These are phyloP conservation scores for Talaromyces amestolkiae DNA, from an alignment of 2,329 filamentous ascomycete species.

Conservation along the genomic window DNA sequence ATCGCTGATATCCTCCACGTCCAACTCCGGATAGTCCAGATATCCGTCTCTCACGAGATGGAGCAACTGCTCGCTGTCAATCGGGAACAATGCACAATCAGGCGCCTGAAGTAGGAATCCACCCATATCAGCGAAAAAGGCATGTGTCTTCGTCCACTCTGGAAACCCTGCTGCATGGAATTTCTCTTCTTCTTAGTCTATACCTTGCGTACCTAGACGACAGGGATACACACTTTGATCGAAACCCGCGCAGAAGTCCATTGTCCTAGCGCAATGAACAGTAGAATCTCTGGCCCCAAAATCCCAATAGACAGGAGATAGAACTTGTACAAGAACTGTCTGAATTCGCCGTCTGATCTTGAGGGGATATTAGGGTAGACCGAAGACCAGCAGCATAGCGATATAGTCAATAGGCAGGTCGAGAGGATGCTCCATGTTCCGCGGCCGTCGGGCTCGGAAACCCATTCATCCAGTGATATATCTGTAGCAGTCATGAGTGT, in stretches of 20 bases:
- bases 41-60: conserved; percentile 28
- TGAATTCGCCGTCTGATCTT: conserved; percentile 31
- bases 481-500: not conserved
- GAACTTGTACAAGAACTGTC: conserved; percentile 32
- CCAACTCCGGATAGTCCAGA: conserved; percentile 22
- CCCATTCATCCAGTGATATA: conserved; percentile 29
- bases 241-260: conserved; percentile 30
- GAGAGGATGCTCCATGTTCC: conserved; percentile 45
- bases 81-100: conserved; percentile 33
- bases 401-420: conserved; percentile 41
- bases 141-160: conserved; percentile 42
- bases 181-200: conserved; percentile 23
- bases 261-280: conserved; percentile 37
- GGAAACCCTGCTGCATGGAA: conserved; percentile 22
- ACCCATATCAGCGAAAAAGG: conserved; percentile 45
- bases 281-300: conserved; percentile 40
- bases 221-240: not conserved
- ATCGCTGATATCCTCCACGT: conserved; percentile 22
- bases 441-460: conserved; percentile 34
- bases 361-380: conserved; percentile 41
- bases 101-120: conserved; percentile 36
- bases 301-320: conserved; percentile 37
- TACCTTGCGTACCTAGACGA: not conserved
- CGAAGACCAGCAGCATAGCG: conserved; percentile 44
- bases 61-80: conserved; percentile 36